These are phyloP conservation scores for Knoxdaviesia capensis DNA, from an alignment of 2,329 filamentous ascomycete genomes.

Conservation along the genomic window DNA sequence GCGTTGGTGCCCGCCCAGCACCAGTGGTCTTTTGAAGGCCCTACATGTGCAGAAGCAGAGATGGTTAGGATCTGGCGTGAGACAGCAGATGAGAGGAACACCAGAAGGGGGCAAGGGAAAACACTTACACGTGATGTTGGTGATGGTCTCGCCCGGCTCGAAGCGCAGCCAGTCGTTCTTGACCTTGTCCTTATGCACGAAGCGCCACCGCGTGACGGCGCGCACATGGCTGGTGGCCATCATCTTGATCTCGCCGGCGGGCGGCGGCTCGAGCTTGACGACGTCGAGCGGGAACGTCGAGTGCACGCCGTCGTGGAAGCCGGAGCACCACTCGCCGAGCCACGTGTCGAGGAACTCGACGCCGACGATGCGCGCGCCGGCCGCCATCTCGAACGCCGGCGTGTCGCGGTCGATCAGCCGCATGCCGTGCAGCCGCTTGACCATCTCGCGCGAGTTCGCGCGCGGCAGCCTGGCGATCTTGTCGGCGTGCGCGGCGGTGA, in stretches of 20 bases:
- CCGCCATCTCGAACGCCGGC: conserved; percentile 23
- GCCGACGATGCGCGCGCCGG: conserved; percentile 27
- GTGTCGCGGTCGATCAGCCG: conserved; percentile 23
- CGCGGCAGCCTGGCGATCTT: conserved; percentile 22
- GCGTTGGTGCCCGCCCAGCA: conserved; percentile 33
- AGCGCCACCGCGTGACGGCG: conserved; percentile 32
- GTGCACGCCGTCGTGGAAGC: conserved; percentile 31
- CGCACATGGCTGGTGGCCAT: conserved; percentile 24
- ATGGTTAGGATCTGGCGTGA: background rate
- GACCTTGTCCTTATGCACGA: conserved; percentile 18
- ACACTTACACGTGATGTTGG: conserved; percentile 37
- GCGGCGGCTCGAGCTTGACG: conserved; percentile 26
- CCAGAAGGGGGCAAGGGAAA: background rate
- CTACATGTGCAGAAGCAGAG: conserved; percentile 9
- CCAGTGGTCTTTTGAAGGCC: conserved; percentile 27
- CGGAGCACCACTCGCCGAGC: conserved; percentile 34
- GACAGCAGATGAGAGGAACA: too few species aligned
- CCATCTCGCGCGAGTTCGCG: conserved; percentile 23
- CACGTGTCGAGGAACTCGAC: conserved; percentile 30
- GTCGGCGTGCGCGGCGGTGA: conserved; percentile 17
- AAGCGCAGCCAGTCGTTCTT: conserved; percentile 33
- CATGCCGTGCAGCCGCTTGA: conserved; percentile 25
- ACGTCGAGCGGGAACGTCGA: conserved; percentile 28
- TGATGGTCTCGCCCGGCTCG: conserved; percentile 45
- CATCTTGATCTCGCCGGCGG: conserved; percentile 23